These are phyloP conservation scores for Tylopilus balloui DNA, from an alignment of 768 basidiomycete genomes.

Conservation along the genomic window DNA sequence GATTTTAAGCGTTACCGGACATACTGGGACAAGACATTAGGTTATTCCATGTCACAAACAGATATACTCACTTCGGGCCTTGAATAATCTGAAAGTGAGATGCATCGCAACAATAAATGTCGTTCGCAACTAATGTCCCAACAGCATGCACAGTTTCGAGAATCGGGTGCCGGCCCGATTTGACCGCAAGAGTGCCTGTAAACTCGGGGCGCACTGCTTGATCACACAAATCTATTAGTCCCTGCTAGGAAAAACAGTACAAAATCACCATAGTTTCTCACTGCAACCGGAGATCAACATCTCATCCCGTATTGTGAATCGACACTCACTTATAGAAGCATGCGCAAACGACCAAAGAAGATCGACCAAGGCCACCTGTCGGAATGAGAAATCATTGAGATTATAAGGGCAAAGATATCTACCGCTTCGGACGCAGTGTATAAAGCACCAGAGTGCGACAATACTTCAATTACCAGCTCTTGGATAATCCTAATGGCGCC, in stretches of 20 bases:
- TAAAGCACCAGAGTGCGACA: conserved; percentile 70
- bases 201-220: conserved; percentile 81
- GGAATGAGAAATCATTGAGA: background rate
- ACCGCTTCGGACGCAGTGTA: conserved; percentile 93
- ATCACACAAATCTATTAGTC: background rate
- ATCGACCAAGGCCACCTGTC: conserved; percentile 80
- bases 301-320: background rate
- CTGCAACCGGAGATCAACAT: conserved; percentile 23
- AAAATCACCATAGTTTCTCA: conserved; percentile 45
- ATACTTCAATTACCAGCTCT: conserved; percentile 66
- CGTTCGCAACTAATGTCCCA: conserved; percentile 78
- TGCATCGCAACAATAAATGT: conserved; percentile 81
- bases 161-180: conserved; percentile 84
- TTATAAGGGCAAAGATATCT: background rate
- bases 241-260: background rate
- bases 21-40: conserved; percentile 39
- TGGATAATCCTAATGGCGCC: conserved; percentile 60
- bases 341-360: conserved; percentile 89
- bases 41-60: background rate
- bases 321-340: conserved; percentile 64
- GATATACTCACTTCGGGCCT: conserved; percentile 70
- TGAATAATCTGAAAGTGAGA: conserved; percentile 89
- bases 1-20: conserved; percentile 40
- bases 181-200: conserved; percentile 85
- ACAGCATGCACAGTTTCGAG: conserved; percentile 68